These are phyloP conservation scores for Arthrobotrys iridis DNA, from an alignment of 2,329 filamentous ascomycete genomes.

Conservation along the genomic window DNA sequence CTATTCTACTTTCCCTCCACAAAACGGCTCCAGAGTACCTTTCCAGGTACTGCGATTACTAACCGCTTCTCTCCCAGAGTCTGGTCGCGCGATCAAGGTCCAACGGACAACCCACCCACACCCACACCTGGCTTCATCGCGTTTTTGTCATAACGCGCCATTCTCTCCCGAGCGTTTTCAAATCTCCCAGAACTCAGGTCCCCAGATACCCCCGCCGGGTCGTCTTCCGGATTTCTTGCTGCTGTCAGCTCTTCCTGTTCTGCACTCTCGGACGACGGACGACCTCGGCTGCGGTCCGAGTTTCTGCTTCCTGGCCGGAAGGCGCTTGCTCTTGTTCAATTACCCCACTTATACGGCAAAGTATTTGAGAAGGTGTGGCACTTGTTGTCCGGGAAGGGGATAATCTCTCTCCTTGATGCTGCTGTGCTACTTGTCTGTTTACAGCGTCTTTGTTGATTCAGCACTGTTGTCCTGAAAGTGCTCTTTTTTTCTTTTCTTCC, in stretches of 20 bases:
- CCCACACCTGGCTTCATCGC: conserved; percentile 31
- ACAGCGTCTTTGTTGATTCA: conserved; percentile 43
- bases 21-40: neutral
- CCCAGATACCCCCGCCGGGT: neutral
- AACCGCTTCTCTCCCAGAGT: neutral
- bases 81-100: conserved; percentile 50
- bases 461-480: conserved; percentile 13
- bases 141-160: conserved; percentile 33
- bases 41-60: neutral
- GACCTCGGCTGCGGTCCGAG: conserved; percentile 13
- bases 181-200: neutral
- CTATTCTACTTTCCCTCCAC: neutral
- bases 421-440: conserved; percentile 37
- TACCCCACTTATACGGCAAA: neutral
- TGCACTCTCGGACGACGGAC: neutral
- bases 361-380: conserved; percentile 3
- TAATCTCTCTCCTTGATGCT: conserved; percentile 44
- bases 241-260: too few species aligned
- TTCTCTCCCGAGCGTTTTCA: neutral
- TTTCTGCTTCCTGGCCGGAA: too few species aligned
- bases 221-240: neutral
- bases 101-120: neutral
- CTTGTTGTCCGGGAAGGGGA: conserved; percentile 24
- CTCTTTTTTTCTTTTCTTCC: neutral
- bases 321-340: neutral